These are phyloP conservation scores for Xylaria sp. DNA, from an alignment of 2,329 filamentous ascomycete genomes.

Conservation along the genomic window DNA sequence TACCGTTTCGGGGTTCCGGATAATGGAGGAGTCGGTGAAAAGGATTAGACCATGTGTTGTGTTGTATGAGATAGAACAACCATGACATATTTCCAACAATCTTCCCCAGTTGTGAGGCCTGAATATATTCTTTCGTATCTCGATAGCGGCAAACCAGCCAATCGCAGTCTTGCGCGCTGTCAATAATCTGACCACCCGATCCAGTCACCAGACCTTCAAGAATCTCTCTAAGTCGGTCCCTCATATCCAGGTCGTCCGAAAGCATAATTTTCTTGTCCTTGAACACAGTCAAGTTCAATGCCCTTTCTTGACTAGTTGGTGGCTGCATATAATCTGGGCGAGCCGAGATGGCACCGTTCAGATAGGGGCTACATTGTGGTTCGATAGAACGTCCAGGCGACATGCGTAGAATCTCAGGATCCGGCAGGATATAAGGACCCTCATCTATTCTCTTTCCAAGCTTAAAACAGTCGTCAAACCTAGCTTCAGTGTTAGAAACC, in stretches of 20 bases:
- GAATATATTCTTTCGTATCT: constrained; percentile 77
- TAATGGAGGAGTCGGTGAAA: constrained; percentile 86
- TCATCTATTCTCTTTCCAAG: constrained; percentile 92
- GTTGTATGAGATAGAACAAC: constrained; percentile 90
- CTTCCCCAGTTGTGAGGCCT: constrained; percentile 76
- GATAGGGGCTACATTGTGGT: constrained; percentile 62
- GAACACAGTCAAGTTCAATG: constrained; percentile 74
- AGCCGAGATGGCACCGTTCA: constrained; percentile 69
- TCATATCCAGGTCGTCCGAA: constrained; percentile 74
- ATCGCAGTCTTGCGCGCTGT: constrained; percentile 71
- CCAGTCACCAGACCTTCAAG: constrained; percentile 72
- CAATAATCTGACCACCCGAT: constrained; percentile 73
- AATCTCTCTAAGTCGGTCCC: constrained; percentile 67
- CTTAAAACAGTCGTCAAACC: constrained; percentile 96
- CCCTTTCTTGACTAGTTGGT: constrained; percentile 46
- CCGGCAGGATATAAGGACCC: constrained; percentile 80
- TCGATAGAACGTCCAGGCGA: constrained; percentile 61
- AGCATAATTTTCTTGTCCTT: constrained; percentile 78
- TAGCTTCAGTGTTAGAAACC: constrained; percentile 45
- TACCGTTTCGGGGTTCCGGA: constrained; percentile 75
- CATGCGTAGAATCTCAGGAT: constrained; percentile 79
- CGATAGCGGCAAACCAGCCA: constrained; percentile 89
- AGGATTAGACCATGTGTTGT: constrained; percentile 88
- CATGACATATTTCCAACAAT: constrained; percentile 92
- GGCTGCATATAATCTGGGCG: constrained; percentile 52